Evolutionary conservation across 73 alveolate species (phyloP).

Genomic region (Paramecium sexaurelia): DNA sequence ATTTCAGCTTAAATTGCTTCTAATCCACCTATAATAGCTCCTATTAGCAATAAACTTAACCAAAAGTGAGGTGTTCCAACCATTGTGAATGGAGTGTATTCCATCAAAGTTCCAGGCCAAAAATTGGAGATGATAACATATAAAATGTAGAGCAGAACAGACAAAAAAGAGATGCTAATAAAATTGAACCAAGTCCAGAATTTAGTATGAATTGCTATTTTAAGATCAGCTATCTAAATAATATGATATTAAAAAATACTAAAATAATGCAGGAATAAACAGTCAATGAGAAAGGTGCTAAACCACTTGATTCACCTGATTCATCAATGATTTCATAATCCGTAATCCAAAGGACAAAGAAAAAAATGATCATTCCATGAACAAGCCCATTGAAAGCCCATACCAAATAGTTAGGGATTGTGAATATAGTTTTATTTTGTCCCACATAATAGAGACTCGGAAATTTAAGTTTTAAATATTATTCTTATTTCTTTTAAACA

Average conservation of each 20-base stretch:
- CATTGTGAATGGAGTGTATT: constrained; percentile 54
- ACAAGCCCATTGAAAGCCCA: constrained; percentile 62
- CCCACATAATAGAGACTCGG: constrained; percentile 65
- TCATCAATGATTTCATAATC: not conserved
- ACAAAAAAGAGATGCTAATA: not conserved
- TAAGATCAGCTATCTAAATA: constrained; percentile 64
- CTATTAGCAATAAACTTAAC: not conserved
- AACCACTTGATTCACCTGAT: constrained; percentile 40
- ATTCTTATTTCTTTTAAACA: constrained; percentile 44
- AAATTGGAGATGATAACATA: constrained; percentile 42
- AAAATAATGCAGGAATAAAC: constrained; percentile 50
- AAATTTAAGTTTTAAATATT: constrained; percentile 33
- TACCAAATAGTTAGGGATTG: constrained; percentile 17
- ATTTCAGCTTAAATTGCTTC: constrained; percentile 6
- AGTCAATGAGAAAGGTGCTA: constrained; percentile 33
- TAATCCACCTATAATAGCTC: not conserved
- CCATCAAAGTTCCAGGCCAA: constrained; percentile 49
- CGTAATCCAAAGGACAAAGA: constrained; percentile 32
- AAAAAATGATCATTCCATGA: constrained; percentile 60
- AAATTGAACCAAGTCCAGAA: constrained; percentile 63
- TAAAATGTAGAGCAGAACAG: constrained; percentile 39
- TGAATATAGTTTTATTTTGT: constrained; percentile 44
- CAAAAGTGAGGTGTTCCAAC: constrained; percentile 39
- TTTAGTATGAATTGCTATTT: constrained; percentile 52
- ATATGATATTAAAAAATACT: not conserved